Conservation (phyloP, 164 flowering plant species). For the Vitis labrusca region DNA sequence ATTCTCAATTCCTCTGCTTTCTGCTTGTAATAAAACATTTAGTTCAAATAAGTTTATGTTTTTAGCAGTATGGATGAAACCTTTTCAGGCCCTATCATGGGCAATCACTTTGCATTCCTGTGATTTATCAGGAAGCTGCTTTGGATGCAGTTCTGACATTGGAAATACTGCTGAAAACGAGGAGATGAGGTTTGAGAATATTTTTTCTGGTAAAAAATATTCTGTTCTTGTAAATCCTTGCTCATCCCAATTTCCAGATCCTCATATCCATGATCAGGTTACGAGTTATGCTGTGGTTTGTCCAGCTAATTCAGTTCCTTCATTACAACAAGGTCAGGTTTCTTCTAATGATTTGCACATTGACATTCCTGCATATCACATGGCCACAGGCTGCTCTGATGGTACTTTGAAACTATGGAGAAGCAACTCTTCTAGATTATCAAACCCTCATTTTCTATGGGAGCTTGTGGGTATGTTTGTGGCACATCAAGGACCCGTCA, state of each 20-base stretch:
- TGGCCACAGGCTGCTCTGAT: constrained; percentile 82
- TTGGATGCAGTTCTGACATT: constrained; percentile 33
- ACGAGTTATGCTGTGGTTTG: constrained; percentile 64
- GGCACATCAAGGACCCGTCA: constrained; percentile 58
- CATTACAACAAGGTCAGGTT: constrained; percentile 25
- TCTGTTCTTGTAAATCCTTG: constrained; percentile 43
- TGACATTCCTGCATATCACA: constrained; percentile 47
- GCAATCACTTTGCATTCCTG: constrained; percentile 53
- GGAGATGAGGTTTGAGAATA: constrained; percentile 37
- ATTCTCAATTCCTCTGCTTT: constrained; percentile 53
- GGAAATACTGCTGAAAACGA: constrained; percentile 16
- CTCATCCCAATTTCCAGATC: constrained; percentile 62
- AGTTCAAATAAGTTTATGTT: constrained; percentile 53
- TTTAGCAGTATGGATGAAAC: constrained; percentile 66
- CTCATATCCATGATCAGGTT: constrained; percentile 43
- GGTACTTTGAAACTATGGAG: constrained; percentile 87
- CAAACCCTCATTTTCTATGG: constrained; percentile 43
- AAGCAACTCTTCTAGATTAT: constrained; percentile 28
- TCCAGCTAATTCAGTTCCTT: constrained; percentile 32
- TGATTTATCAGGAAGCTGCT: constrained; percentile 39
- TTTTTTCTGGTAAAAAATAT: constrained; percentile 46
- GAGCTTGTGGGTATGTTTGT: constrained; percentile 71
- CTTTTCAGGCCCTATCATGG: constrained; percentile 79
- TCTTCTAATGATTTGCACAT: constrained; percentile 23
- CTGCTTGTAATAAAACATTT: constrained; percentile 33